phyloP scores from a whole-genome alignment of 208 protist genomes.

The Acanthamoeba triangularis region DNA sequence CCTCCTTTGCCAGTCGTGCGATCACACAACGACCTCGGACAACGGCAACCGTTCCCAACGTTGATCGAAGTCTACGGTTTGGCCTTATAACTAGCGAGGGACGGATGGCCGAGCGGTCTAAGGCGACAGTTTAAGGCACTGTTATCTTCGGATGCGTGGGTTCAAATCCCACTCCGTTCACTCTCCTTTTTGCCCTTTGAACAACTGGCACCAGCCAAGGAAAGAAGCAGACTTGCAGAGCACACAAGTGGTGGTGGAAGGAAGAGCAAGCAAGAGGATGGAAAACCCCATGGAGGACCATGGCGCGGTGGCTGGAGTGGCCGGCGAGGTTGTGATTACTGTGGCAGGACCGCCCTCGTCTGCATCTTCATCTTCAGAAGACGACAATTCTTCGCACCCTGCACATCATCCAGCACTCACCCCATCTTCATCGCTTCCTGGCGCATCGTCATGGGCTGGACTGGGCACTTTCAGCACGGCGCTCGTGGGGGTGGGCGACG shows the following conservation, averaged over 20 bases:
- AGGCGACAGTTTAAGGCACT: constrained; percentile 75
- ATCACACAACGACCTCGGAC: too few relatives aligned
- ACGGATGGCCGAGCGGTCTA: constrained; percentile 76
- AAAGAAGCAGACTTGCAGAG: too few relatives aligned
- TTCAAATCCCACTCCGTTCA: constrained; percentile 78
- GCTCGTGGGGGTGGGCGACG: constrained; percentile 10
- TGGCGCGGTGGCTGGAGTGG: not conserved
- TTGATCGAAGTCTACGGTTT: too few relatives aligned
- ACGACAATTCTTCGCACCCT: not conserved
- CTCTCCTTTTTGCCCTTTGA: not conserved
- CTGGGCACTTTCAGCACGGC: not conserved
- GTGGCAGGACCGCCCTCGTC: not conserved
- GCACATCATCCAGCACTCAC: not conserved
- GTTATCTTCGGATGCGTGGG: constrained; percentile 77
- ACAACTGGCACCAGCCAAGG: too few relatives aligned
- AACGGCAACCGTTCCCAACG: too few relatives aligned
- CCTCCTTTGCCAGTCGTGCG: too few relatives aligned
- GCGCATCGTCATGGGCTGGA: not conserved
- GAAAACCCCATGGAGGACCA: too few relatives aligned
- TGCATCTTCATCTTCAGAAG: not conserved
- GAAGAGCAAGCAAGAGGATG: too few relatives aligned
- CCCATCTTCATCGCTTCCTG: not conserved
- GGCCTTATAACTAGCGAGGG: not conserved
- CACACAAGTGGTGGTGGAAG: too few relatives aligned
- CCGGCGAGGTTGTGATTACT: not conserved